Evolutionary conservation across 208 protist species (phyloP).

Genomic region (Acanthamoeba triangularis): DNA sequence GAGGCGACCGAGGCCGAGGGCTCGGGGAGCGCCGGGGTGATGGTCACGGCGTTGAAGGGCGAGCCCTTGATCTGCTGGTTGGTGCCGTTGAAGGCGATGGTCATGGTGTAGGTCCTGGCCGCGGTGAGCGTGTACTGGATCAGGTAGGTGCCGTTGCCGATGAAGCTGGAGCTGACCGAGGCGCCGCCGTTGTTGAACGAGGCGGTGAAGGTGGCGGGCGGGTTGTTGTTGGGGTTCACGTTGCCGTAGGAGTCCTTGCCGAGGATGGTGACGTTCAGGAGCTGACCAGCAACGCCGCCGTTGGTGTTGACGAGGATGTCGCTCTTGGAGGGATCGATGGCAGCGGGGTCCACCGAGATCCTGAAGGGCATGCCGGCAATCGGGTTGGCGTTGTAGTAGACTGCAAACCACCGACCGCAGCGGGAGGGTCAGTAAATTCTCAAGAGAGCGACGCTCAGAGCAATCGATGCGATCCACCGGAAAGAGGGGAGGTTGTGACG

Average conservation of each 20-base stretch:
- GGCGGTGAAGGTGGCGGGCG: background rate
- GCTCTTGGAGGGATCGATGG: background rate
- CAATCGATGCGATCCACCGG: too few species aligned
- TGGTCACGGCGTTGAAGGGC: conserved; percentile 27
- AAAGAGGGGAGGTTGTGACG: too few species aligned
- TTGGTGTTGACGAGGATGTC: background rate
- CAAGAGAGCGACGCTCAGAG: too few species aligned
- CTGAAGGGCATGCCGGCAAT: conserved; percentile 11
- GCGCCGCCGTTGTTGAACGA: background rate
- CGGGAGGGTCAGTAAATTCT: too few species aligned
- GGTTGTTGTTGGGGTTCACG: conserved; percentile 28
- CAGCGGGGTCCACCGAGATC: background rate
- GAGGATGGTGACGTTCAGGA: conserved; percentile 10
- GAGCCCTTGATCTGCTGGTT: conserved; percentile 30
- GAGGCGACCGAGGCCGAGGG: background rate
- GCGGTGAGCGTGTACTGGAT: background rate
- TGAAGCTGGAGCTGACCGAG: background rate
- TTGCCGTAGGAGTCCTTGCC: conserved; percentile 37
- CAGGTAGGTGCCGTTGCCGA: conserved; percentile 36
- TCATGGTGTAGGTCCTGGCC: conserved; percentile 25
- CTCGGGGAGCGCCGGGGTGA: background rate
- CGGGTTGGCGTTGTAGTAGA: background rate
- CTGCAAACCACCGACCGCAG: too few species aligned
- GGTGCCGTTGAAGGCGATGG: conserved; percentile 48
- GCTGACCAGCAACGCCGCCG: background rate